Evolutionary conservation across 1,284 basidiomycete genomes (phyloP), one percentile per base, ranked within the genome.

Genomic region (Fomitopsis schrenkii): DNA sequence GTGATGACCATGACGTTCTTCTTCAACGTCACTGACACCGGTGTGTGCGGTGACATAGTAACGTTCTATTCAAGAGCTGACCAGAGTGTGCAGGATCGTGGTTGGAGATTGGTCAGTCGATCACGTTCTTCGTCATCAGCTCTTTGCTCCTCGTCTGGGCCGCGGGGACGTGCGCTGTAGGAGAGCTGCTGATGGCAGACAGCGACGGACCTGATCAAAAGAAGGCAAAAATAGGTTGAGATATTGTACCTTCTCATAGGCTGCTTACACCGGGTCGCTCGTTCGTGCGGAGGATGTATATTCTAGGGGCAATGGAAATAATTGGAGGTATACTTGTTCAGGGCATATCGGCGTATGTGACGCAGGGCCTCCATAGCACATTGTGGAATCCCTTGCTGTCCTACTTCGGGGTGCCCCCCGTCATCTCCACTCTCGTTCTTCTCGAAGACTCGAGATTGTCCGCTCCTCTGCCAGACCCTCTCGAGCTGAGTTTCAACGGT

Each of bases 101-200:
- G 94, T 76, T 95, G 58, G 92, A 95, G 71, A 95, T 95, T 60
- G 94, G 94, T 5, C 91, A 93, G 73, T 90, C 89, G 0, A 95
- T 95, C 70, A 93, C 85, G 59, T 94, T 94, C 75, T 95, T 95
- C 74, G 91, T 90, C 67, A 93, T 95, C 67, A 85, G 91, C 0
- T 94, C 92, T 2, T 74, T 94, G 50, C 76, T 95, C 57, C 79
- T 93, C 56, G 80, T 93, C 30, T 94, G 90, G 83, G 90, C 92
- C 1, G 88, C 87, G 40, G 89, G 87, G 0, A 84, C 92, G 26
- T 90, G 87, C 66, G 85, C 83, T 0, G 76, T 81, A 8, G 90
- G 91, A 53, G 89, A 89, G 68, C 78, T 82, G 67, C 72, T 93
- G 42, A 87, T 92, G 83, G 71, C 63, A 12, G 45, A 53, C 19